Conservation (phyloP, 257 asterid species). For the Solanum acaule region DNA sequence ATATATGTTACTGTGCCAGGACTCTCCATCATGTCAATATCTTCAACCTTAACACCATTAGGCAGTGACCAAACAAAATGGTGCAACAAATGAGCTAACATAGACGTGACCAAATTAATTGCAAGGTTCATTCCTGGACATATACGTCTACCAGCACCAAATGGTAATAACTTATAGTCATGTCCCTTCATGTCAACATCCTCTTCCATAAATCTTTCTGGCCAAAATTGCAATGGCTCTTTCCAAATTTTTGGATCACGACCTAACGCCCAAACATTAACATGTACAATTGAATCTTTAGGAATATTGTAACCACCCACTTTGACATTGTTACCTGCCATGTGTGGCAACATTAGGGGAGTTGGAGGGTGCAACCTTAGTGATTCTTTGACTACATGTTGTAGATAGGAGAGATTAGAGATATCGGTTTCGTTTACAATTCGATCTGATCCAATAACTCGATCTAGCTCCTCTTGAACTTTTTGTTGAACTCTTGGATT, state of each 20-base stretch:
- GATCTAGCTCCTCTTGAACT: conserved; percentile 65
- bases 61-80: conserved; percentile 54
- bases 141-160: conserved; percentile 69
- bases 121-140: conserved; percentile 89
- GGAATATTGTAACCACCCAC: conserved; percentile 70
- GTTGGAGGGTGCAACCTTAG: conserved; percentile 76
- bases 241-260: conserved; percentile 67
- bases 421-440: conserved; percentile 59
- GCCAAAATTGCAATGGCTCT: conserved; percentile 54
- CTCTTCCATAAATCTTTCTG: conserved; percentile 60
- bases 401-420: conserved; percentile 57
- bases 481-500: conserved; percentile 79
- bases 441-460: conserved; percentile 42
- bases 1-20: conserved; percentile 79
- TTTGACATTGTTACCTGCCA: conserved; percentile 30
- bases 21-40: conserved; percentile 71
- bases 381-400: conserved; percentile 56
- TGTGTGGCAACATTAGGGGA: conserved; percentile 72
- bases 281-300: conserved; percentile 58
- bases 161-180: conserved; percentile 58
- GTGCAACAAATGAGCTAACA: conserved; percentile 71
- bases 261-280: conserved; percentile 75
- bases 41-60: conserved; percentile 39
- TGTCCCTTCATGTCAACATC: conserved; percentile 80
- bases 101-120: conserved; percentile 44